Evolutionary conservation across 2,329 filamentous ascomycete genomes (phyloP).

Genomic region (Plectosphaerella plurivora): DNA sequence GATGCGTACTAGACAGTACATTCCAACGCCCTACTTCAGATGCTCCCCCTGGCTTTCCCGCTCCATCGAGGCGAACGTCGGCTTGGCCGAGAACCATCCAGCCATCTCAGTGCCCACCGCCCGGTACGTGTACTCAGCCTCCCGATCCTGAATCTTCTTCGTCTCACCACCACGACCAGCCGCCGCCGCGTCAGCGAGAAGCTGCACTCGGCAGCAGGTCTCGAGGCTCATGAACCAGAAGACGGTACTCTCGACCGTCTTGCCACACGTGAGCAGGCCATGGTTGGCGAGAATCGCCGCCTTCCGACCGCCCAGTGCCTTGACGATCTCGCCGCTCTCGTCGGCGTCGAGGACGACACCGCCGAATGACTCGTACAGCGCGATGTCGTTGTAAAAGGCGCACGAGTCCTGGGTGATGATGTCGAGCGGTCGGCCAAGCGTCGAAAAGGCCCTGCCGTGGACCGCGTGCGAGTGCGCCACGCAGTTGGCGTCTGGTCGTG

Average conservation of each 20-base stretch:
- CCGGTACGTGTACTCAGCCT: constrained; percentile 64
- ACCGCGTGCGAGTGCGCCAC: constrained; percentile 51
- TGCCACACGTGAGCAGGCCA: constrained; percentile 46
- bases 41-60: not conserved
- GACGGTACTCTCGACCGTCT: constrained; percentile 44
- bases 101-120: constrained; percentile 55
- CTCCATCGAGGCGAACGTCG: constrained; percentile 58
- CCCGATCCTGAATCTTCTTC: constrained; percentile 62
- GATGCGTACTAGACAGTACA: no score
- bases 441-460: constrained; percentile 54
- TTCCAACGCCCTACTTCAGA: not conserved
- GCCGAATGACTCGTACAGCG: constrained; percentile 25
- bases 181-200: constrained; percentile 55
- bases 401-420: constrained; percentile 62
- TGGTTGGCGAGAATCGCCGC: constrained; percentile 51
- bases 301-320: constrained; percentile 41
- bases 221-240: constrained; percentile 52
- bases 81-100: constrained; percentile 69
- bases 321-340: constrained; percentile 31
- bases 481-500: constrained; percentile 48
- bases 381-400: constrained; percentile 51
- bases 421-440: constrained; percentile 56
- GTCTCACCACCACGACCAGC: constrained; percentile 59
- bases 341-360: not conserved
- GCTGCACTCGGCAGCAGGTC: constrained; percentile 41